Percentiles rank a stretch among this genome's conserved stretches.
Evolutionary conservation across 768 basidiomycete genomes (phyloP).

Genomic region (Hericium erinaceus): DNA sequence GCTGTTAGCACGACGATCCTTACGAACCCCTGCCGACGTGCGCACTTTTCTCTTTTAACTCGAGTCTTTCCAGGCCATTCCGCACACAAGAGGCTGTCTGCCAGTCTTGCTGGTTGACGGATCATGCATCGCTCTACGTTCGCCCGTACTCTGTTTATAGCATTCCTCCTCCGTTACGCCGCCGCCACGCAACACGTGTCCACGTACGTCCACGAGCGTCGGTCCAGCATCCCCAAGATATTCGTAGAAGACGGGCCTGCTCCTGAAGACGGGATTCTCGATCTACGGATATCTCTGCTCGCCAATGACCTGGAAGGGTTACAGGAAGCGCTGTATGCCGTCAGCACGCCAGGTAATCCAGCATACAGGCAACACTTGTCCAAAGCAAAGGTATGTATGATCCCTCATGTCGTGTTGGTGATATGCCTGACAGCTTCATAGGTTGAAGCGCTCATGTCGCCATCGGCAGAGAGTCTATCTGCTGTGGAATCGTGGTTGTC

Average conservation of each 20-base stretch:
- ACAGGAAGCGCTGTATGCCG: neutral
- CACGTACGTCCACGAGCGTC: neutral
- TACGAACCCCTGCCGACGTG: neutral
- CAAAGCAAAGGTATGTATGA: neutral
- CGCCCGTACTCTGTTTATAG: neutral
- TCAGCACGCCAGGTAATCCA: neutral
- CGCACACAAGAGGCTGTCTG: no score
- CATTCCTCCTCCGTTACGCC: neutral
- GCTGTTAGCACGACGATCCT: no score
- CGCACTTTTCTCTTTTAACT: neutral
- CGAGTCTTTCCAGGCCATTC: neutral
- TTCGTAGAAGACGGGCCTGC: neutral
- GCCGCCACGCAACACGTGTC: neutral
- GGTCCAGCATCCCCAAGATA: neutral
- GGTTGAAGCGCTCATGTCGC: slow-evolving; percentile 7
- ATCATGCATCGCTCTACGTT: neutral
- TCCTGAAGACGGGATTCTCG: neutral
- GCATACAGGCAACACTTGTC: neutral
- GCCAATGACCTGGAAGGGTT: neutral
- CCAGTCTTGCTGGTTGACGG: neutral
- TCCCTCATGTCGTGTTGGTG: neutral
- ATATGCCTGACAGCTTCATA: neutral
- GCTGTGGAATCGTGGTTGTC: slow-evolving; percentile 7
- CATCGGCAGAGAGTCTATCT: neutral
- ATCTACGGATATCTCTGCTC: neutral